Percentiles rank a stretch among this genome's conserved stretches.
phyloP scores from a whole-genome alignment of 306 rosid species.

The Canavalia ensiformis region DNA sequence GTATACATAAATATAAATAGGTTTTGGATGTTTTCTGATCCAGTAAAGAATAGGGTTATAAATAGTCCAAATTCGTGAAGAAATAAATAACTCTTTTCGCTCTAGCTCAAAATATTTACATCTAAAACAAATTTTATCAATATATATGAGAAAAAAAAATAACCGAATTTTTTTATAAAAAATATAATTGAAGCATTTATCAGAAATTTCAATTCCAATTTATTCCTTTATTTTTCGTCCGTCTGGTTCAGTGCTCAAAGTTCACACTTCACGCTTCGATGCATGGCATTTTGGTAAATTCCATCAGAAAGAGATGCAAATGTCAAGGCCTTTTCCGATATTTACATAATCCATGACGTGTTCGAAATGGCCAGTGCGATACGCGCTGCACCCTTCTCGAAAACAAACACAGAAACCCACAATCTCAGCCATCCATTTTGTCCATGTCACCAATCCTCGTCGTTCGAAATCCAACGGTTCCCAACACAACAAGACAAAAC shows the following conservation, averaged over 20 bases:
- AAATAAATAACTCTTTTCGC: no score
- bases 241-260: neutral
- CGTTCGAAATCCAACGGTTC: conserved; percentile 52
- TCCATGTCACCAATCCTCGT: conserved; percentile 76
- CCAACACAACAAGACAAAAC: conserved; percentile 25
- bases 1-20: no score
- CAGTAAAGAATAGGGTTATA: no score
- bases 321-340: neutral
- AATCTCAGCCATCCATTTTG: conserved; percentile 52
- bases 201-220: no score
- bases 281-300: conserved; percentile 31
- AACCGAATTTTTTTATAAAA: no score
- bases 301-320: neutral
- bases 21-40: no score
- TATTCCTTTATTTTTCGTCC: neutral
- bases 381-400: conserved; percentile 55
- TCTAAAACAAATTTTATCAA: no score
- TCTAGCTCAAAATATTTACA: no score
- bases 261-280: neutral
- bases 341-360: conserved; percentile 57
- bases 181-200: no score
- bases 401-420: conserved; percentile 81
- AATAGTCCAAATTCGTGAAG: no score
- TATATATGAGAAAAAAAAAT: no score
- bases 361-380: conserved; percentile 47